A percentile compares a stretch with the other conserved stretches of the same genome.
phyloP scores from a whole-genome alignment of 2,329 filamentous ascomycete genomes.

The Emydomyces testavorans region DNA sequence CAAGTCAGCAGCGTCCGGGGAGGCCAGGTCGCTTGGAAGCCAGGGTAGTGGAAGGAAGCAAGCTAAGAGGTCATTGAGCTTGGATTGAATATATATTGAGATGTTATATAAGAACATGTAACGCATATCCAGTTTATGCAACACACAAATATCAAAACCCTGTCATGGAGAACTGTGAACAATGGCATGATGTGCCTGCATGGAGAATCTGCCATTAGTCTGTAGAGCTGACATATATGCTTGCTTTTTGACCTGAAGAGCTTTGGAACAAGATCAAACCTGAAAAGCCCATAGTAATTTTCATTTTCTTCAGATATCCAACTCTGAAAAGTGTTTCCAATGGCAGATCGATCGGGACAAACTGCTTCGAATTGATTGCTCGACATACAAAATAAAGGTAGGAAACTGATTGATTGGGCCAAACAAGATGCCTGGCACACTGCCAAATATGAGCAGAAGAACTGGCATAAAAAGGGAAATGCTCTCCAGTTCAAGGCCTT shows the following conservation, averaged over 20 bases:
- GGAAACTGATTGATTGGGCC: not conserved
- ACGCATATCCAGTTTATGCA: not conserved
- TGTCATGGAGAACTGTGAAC: not conserved
- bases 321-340: not conserved
- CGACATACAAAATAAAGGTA: not conserved
- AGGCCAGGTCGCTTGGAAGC: not conserved
- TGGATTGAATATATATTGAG: not conserved
- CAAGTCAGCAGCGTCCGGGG: not conserved
- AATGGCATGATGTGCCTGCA: no score
- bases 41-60: not conserved
- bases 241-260: not conserved
- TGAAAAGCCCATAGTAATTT: not conserved
- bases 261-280: no score
- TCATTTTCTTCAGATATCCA: not conserved
- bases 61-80: not conserved
- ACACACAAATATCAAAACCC: not conserved
- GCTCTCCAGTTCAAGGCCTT: not conserved
- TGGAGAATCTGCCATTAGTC: not conserved
- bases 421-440: not conserved
- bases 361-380: not conserved
- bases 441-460: not conserved
- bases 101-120: not conserved
- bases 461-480: not conserved
- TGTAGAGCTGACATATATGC: not conserved
- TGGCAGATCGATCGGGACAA: not conserved